These are phyloP conservation scores for Neonectria coccinea DNA, from an alignment of 2,329 filamentous ascomycete genomes.

Conservation along the genomic window DNA sequence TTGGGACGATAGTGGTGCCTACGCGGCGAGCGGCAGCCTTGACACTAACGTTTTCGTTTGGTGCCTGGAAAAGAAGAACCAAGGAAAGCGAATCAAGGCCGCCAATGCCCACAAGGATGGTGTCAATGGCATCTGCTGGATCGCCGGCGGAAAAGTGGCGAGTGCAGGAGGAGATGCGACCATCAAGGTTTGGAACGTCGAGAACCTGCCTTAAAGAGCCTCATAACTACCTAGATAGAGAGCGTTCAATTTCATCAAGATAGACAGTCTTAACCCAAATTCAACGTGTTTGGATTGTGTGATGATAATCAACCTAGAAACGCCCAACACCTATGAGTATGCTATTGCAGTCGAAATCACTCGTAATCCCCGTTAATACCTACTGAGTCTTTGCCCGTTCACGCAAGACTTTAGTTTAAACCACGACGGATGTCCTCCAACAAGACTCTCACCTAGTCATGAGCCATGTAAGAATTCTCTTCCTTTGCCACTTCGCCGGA, in stretches of 20 bases:
- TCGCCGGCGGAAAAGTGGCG: slow-evolving; percentile 75
- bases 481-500: slow-evolving; percentile 50
- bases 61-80: slow-evolving; percentile 82
- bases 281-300: slow-evolving; percentile 20
- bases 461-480: slow-evolving; percentile 53
- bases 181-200: slow-evolving; percentile 82
- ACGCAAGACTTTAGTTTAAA: background rate
- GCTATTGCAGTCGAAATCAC: background rate
- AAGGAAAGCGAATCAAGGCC: slow-evolving; percentile 85
- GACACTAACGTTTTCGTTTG: slow-evolving; percentile 95
- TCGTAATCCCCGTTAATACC: background rate
- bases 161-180: slow-evolving; percentile 89
- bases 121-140: slow-evolving; percentile 88
- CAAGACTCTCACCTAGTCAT: slow-evolving; percentile 51
- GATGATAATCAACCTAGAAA: slow-evolving; percentile 6
- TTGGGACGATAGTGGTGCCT: slow-evolving; percentile 83
- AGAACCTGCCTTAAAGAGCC: slow-evolving; percentile 49
- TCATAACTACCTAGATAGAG: slow-evolving; percentile 17
- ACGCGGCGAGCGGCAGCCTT: slow-evolving; percentile 84
- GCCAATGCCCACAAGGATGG: slow-evolving; percentile 96
- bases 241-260: slow-evolving; percentile 21
- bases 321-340: slow-evolving; percentile 7
- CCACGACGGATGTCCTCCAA: slow-evolving; percentile 14
- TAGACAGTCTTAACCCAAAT: slow-evolving; percentile 21
- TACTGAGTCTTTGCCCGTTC: background rate